Evolutionary conservation across 23 red algal genomes (phyloP).

Genomic region (Gracilaria caudata): DNA sequence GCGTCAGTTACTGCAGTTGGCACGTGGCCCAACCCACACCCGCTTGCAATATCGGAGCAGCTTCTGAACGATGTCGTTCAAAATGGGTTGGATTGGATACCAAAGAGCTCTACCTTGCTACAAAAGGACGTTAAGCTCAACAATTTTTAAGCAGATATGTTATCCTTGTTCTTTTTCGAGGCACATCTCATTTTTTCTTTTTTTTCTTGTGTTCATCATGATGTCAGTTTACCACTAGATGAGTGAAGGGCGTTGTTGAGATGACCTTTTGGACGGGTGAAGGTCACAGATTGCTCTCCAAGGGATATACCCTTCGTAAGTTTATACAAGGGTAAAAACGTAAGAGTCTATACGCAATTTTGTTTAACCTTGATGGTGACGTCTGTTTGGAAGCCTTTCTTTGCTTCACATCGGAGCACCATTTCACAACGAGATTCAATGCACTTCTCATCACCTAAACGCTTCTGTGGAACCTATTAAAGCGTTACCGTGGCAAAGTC

Average conservation of each 20-base stretch:
- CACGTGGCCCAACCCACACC: constrained; percentile 88
- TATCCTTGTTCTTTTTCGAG: too few relatives aligned
- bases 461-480: too few relatives aligned
- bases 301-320: too few relatives aligned
- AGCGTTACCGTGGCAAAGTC: too few relatives aligned
- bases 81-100: constrained; percentile 60
- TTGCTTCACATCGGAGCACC: too few relatives aligned
- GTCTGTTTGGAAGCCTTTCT: too few relatives aligned
- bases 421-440: too few relatives aligned
- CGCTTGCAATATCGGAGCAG: constrained; percentile 52
- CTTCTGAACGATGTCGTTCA: constrained; percentile 67
- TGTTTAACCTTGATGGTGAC: too few relatives aligned
- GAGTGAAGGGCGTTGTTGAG: neutral
- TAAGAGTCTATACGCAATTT: too few relatives aligned
- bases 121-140: neutral
- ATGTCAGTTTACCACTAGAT: neutral
- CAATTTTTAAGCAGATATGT: neutral
- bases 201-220: neutral
- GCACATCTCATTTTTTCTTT: neutral
- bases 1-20: constrained; percentile 78
- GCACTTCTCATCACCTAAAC: too few relatives aligned
- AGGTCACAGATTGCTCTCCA: too few relatives aligned
- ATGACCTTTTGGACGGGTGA: neutral
- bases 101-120: neutral
- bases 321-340: too few relatives aligned